A percentile compares a stretch with the other conserved stretches of the same genome.
These are phyloP conservation scores for Nothophoma quercina DNA, from an alignment of 2,329 filamentous ascomycete species.

Conservation along the genomic window DNA sequence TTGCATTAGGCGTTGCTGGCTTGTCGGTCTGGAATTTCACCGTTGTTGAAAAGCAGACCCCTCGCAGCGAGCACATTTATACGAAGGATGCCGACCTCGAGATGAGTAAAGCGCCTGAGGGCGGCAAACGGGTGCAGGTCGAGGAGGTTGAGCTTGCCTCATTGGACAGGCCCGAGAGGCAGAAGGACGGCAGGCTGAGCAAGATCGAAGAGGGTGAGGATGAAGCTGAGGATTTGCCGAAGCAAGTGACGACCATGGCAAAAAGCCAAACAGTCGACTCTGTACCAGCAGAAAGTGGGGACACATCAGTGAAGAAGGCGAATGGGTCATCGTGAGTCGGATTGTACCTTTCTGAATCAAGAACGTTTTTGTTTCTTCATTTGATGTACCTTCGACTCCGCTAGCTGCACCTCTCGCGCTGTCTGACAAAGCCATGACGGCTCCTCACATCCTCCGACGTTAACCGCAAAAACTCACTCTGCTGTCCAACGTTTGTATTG, in stretches of 20 bases:
- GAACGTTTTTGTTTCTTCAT: no score
- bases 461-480: no score
- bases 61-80: conserved; percentile 33
- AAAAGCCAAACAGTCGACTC: neutral
- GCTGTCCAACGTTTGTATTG: no score
- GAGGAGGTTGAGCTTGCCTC: conserved; percentile 14
- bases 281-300: neutral
- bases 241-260: neutral
- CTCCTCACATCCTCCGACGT: no score
- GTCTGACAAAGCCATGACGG: no score
- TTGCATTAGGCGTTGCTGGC: conserved; percentile 28
- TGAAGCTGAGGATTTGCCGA: conserved; percentile 5
- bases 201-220: conserved; percentile 16
- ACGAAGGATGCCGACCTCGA: conserved; percentile 40
- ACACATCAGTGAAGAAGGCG: neutral
- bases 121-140: conserved; percentile 4
- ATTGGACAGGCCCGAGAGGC: conserved; percentile 1
- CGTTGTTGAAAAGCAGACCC: conserved; percentile 26
- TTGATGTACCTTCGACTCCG: no score
- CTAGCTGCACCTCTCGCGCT: no score
- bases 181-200: conserved; percentile 9
- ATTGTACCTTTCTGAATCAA: no score
- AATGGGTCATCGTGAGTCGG: neutral
- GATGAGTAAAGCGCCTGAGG: conserved; percentile 38
- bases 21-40: conserved; percentile 35